Percentiles rank a stretch among this genome's conserved stretches.
Conservation (phyloP, 2,329 filamentous ascomycete genomes). For the Clarireedia sp. region DNA sequence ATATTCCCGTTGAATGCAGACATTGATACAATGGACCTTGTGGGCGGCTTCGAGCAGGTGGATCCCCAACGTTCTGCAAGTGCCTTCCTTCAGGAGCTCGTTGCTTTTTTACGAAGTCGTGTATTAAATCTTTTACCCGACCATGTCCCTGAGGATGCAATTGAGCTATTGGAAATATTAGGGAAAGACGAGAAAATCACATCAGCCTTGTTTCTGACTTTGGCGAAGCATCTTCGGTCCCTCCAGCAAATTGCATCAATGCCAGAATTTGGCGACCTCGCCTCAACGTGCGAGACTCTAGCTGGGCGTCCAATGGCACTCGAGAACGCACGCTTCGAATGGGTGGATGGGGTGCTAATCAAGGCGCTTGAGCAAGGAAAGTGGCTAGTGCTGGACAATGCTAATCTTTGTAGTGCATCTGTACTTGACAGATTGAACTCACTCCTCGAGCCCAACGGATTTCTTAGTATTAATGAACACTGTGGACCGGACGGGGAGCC, state of each 20-base stretch:
- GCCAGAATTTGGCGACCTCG: constrained; percentile 21
- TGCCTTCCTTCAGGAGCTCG: constrained; percentile 46
- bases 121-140: constrained; percentile 42
- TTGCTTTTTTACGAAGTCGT: constrained; percentile 43
- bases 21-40: constrained; percentile 92
- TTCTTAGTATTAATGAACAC: constrained; percentile 87
- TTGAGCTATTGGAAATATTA: constrained; percentile 46
- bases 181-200: constrained; percentile 22
- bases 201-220: constrained; percentile 19
- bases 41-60: constrained; percentile 92
- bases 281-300: constrained; percentile 30
- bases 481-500: constrained; percentile 74
- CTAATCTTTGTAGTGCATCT: constrained; percentile 91
- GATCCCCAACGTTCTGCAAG: constrained; percentile 70
- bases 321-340: constrained; percentile 79
- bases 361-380: constrained; percentile 77
- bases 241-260: constrained; percentile 35
- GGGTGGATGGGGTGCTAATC: constrained; percentile 89
- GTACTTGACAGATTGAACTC: constrained; percentile 94
- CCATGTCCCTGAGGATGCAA: constrained; percentile 38
- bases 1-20: constrained; percentile 90
- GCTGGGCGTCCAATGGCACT: constrained; percentile 48
- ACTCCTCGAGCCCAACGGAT: constrained; percentile 81
- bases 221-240: constrained; percentile 29
- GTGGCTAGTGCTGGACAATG: constrained; percentile 94